Evolutionary conservation across 176 grass and related monocot genomes (phyloP), one percentile per base, ranked within the genome.

Genomic region (Pharus latifolius): DNA sequence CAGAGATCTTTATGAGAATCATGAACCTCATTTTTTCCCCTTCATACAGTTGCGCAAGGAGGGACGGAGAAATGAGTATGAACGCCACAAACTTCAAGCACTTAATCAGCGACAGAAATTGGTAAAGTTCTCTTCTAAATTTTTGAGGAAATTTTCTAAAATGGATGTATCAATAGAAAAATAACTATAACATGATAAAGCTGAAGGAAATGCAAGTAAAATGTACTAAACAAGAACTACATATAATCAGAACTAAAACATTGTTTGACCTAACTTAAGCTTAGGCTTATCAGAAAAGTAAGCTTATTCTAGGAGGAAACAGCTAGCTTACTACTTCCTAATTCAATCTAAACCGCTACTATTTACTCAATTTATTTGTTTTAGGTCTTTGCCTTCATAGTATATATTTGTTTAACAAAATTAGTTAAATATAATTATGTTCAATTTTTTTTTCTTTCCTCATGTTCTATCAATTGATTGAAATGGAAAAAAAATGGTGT

Each of bases 31-130:
- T 33, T 73, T 23, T 56, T 60, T 78, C 77, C 62, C 56, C 26
- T 74, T 50, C 37, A 51, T 78, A 47, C 80, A 98, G 94, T 63
- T 98, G 42, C 83, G 75, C 71, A 98, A 93, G 49, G 94, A 93
- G 74, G 94, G 94, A 30, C 81, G 94, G 72, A 87, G 84, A 91
- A 98, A 90, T 85, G 94, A 98, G 74, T 98, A 93, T 45, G 94
- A 98, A 76, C 84, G 94, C 15, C 87, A 90, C 76, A 98, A 98
- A 72, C 94, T 98, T 88, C 90, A 98, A 71, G 87, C 89, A 33
- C 78, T 98, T 80, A 98, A 92, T 76, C 94, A 98, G 58, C 76
- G 94, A 54, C 94, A 98, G 67, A 98, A 98, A 67, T 59, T 93
- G 94, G 94, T 93, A 78, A 61, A 33, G 71, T 72, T 40, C 12